Base-by-base conservation (phyloP, 176 grass and related monocot species). In the Otatea glauca region DNA sequence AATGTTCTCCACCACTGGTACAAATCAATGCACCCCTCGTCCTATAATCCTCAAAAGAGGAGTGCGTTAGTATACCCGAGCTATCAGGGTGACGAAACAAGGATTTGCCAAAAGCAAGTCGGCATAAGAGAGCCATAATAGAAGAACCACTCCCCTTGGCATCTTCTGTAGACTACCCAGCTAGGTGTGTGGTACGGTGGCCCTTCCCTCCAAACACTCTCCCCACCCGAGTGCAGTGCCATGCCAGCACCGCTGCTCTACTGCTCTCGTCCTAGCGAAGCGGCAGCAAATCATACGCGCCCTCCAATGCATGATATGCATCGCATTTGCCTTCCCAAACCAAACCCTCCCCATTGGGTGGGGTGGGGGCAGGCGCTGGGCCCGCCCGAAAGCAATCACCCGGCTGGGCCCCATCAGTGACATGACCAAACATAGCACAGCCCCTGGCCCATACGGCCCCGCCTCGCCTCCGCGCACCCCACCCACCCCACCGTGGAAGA, bases 351-450 rank as follows among this genome's bases (percentile, higher is more conserved):
- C 64, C n/a, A n/a, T n/a, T n/a, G n/a, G n/a, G n/a, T n/a, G n/a
- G n/a, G 20, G 35, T 42, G 50, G 18, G n/a, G 12, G 47, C 4
- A 11, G 21, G 60, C 45, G 3, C 24, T 5, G n/a, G 70, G 58
- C 88, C 68, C 73, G 60, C 66, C 5, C 32, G 54, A 66, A 66
- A 50, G 79, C 74, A 78, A 83, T 86, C 74, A 83, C 39, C 66
- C 9, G 1, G 14, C 37, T 4, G 49, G 84, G 59, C 35, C 79
- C 84, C 51, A 55, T 38, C 5, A 0, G 0, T 10, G 85, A 91
- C 81, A 84, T 45, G 89, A 91, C 85, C 75, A 11, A 84, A 84
- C 89, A 84, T 87, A 56, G 89, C 80, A 54, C 88, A 39, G 15
- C 42, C 29, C 13, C 37, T 41, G 55, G 42, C 62, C 79, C 80